Conservation (phyloP, 192 early-diverging fungal genomes). For the Lobulomyces angularis region DNA sequence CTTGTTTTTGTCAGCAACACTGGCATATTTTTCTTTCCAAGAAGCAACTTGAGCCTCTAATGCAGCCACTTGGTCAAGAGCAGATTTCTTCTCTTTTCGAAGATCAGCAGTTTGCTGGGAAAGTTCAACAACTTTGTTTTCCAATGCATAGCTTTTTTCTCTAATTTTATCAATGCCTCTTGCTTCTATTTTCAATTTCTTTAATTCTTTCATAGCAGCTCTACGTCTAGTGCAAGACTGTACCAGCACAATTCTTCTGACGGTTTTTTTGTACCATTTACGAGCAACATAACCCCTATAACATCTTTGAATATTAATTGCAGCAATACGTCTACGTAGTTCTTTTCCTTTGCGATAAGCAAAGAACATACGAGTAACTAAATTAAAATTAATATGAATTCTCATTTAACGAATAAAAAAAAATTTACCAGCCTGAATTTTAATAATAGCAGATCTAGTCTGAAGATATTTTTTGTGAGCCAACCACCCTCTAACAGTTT, state of each 20-base stretch:
- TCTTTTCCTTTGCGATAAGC: slow-evolving; percentile 37
- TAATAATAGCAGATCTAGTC: slow-evolving; percentile 18
- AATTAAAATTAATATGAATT: background rate
- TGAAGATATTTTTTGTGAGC: slow-evolving; percentile 21
- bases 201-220: slow-evolving; percentile 55
- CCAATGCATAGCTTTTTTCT: slow-evolving; percentile 84
- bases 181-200: slow-evolving; percentile 66
- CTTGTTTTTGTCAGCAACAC: slow-evolving; percentile 45
- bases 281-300: slow-evolving; percentile 56
- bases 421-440: slow-evolving; percentile 23
- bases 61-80: slow-evolving; percentile 39
- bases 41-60: slow-evolving; percentile 50
- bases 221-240: slow-evolving; percentile 74
- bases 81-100: slow-evolving; percentile 55
- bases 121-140: slow-evolving; percentile 91
- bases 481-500: slow-evolving; percentile 51
- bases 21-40: slow-evolving; percentile 64
- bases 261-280: slow-evolving; percentile 37
- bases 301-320: slow-evolving; percentile 61
- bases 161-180: slow-evolving; percentile 85
- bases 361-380: slow-evolving; percentile 17
- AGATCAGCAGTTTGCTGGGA: slow-evolving; percentile 60
- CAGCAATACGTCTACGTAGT: slow-evolving; percentile 55
- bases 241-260: slow-evolving; percentile 51
- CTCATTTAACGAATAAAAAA: background rate